A percentile compares a stretch with the other conserved stretches of the same genome.
phyloP scores from a whole-genome alignment of 352 stramenopile species.

The Phytophthora tubulina region DNA sequence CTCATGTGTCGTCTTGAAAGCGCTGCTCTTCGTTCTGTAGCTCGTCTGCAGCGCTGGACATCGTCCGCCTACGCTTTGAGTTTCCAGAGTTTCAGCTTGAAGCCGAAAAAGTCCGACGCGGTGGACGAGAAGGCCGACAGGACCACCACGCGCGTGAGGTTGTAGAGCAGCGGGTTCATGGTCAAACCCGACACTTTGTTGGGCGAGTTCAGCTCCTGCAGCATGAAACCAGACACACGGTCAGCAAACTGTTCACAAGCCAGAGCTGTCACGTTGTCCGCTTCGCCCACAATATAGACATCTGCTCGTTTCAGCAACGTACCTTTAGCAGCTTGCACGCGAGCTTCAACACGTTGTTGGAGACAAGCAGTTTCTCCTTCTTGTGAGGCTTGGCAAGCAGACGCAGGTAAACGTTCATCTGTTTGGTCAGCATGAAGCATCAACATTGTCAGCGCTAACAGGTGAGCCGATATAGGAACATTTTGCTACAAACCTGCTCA shows the following conservation, averaged over 20 bases:
- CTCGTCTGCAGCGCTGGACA: background rate
- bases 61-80: constrained; percentile 72
- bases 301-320: constrained; percentile 14
- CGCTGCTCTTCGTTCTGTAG: constrained; percentile 20
- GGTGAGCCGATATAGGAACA: constrained; percentile 2
- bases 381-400: constrained; percentile 88
- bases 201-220: constrained; percentile 87
- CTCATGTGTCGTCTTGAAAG: constrained; percentile 23
- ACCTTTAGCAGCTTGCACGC: constrained; percentile 92
- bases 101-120: constrained; percentile 91
- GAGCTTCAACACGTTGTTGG: constrained; percentile 92
- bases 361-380: constrained; percentile 91
- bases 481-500: constrained; percentile 71
- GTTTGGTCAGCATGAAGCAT: constrained; percentile 20
- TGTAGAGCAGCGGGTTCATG: constrained; percentile 93
- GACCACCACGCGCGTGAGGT: constrained; percentile 90
- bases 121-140: constrained; percentile 91
- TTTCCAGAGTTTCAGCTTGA: constrained; percentile 93
- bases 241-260: constrained; percentile 25
- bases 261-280: constrained; percentile 13
- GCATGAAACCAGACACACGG: constrained; percentile 14
- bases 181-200: constrained; percentile 92
- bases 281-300: background rate
- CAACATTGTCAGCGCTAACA: constrained; percentile 18
- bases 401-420: constrained; percentile 91